Conservation (phyloP, 352 stramenopile genomes). For the Blastocystis sp. region DNA sequence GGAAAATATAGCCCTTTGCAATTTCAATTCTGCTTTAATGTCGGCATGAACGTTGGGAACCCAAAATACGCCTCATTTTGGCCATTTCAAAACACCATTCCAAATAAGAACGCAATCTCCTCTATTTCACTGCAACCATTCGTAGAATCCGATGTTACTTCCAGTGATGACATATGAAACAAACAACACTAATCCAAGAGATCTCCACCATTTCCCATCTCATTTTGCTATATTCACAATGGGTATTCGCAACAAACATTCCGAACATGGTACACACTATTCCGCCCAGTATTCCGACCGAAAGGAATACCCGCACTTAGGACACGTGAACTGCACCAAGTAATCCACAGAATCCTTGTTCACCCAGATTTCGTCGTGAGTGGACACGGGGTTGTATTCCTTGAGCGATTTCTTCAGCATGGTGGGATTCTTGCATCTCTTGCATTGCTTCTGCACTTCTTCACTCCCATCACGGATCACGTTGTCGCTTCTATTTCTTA, state of each 20-base stretch:
- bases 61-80: neutral
- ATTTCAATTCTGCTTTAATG: neutral
- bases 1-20: neutral
- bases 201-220: neutral
- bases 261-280: neutral
- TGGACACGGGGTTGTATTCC: slow-evolving; percentile 47
- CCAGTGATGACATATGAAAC: neutral
- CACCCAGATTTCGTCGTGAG: slow-evolving; percentile 64
- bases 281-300: slow-evolving; percentile 22
- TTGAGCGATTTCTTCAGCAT: slow-evolving; percentile 47
- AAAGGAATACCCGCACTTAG: slow-evolving; percentile 51
- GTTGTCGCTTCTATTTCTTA: neutral
- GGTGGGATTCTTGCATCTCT: slow-evolving; percentile 16
- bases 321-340: slow-evolving; percentile 58
- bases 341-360: slow-evolving; percentile 63
- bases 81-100: neutral
- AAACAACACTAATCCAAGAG: neutral
- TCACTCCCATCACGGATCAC: slow-evolving; percentile 18
- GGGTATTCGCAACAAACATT: neutral
- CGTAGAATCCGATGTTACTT: no score
- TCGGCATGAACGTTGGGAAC: neutral
- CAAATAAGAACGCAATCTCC: neutral
- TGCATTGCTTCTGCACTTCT: slow-evolving; percentile 15
- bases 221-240: neutral
- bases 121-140: no score